phyloP scores from a whole-genome alignment of 2,329 filamentous ascomycete species.

The Penicillium sp. region DNA sequence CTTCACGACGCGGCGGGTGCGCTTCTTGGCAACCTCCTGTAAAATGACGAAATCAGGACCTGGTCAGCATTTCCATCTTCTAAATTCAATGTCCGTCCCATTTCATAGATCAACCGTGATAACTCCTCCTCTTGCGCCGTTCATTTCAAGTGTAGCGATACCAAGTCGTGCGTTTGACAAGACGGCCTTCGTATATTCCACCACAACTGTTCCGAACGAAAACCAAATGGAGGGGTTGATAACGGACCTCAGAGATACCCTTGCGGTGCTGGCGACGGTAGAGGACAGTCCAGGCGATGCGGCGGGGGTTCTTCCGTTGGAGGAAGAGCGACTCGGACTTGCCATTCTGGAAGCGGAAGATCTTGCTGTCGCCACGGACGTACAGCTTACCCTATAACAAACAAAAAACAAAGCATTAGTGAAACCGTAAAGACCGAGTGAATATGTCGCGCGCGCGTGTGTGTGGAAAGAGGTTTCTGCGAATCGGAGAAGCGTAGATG shows the following conservation, averaged over 20 bases:
- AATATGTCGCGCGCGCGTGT: neutral
- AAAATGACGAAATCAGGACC: conserved; percentile 33
- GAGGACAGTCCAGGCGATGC: conserved; percentile 97
- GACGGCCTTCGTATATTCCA: conserved; percentile 13
- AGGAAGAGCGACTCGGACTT: conserved; percentile 99
- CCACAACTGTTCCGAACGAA: conserved; percentile 22
- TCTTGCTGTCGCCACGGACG: conserved; percentile 99
- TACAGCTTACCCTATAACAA: conserved; percentile 91
- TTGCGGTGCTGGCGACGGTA: conserved; percentile 99
- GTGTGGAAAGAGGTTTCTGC: neutral
- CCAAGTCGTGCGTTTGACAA: conserved; percentile 2
- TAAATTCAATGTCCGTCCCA: neutral
- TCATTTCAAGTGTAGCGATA: conserved; percentile 1
- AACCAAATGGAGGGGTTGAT: conserved; percentile 31
- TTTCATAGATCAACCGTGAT: neutral
- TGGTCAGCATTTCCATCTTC: conserved; percentile 34
- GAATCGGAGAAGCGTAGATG: neutral
- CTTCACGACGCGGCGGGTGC: conserved; percentile 97
- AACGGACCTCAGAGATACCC: conserved; percentile 99
- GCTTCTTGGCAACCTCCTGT: conserved; percentile 99
- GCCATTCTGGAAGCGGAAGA: conserved; percentile 99
- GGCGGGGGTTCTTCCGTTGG: conserved; percentile 99
- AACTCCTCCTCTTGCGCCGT: conserved; percentile 23
- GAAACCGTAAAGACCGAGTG: neutral
- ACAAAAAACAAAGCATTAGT: conserved; percentile 38